phyloP scores from a whole-genome alignment of 768 basidiomycete species.

The Suillus cothurnatus region DNA sequence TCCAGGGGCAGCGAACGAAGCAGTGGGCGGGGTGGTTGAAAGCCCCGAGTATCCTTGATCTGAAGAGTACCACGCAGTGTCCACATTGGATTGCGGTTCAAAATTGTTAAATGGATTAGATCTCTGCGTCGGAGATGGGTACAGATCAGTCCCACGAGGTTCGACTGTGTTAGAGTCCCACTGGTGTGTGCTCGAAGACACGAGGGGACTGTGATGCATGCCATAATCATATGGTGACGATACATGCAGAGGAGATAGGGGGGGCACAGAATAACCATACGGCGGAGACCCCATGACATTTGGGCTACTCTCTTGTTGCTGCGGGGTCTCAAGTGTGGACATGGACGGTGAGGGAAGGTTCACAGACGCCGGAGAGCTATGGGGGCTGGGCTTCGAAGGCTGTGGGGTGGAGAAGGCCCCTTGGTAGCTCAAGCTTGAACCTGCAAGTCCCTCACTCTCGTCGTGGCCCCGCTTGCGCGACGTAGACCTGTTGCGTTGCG shows the following conservation, averaged over 20 bases:
- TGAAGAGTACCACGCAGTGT: conserved; percentile 42
- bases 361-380: conserved; percentile 75
- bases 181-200: conserved; percentile 30
- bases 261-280: conserved; percentile 44
- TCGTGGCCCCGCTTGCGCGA: conserved; percentile 75
- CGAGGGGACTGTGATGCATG: conserved; percentile 36
- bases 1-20: conserved; percentile 70
- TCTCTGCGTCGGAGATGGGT: conserved; percentile 40
- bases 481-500: conserved; percentile 71
- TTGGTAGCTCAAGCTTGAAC: conserved; percentile 44
- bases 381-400: conserved; percentile 55
- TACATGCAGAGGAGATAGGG: conserved; percentile 54
- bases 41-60: conserved; percentile 45
- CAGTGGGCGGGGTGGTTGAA: conserved; percentile 59
- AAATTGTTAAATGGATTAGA: conserved; percentile 48
- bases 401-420: conserved; percentile 60
- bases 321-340: conserved; percentile 47
- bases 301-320: conserved; percentile 56
- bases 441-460: conserved; percentile 58
- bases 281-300: conserved; percentile 47
- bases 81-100: conserved; percentile 42
- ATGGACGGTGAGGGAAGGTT: conserved; percentile 73
- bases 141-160: conserved; percentile 44
- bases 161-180: conserved; percentile 50
- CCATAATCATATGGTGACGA: conserved; percentile 60